Percentiles rank a stretch among this genome's conserved stretches.
Evolutionary conservation across 371 early-diverging fungal genomes (phyloP).

Genomic region (Umbelopsis sp.): DNA sequence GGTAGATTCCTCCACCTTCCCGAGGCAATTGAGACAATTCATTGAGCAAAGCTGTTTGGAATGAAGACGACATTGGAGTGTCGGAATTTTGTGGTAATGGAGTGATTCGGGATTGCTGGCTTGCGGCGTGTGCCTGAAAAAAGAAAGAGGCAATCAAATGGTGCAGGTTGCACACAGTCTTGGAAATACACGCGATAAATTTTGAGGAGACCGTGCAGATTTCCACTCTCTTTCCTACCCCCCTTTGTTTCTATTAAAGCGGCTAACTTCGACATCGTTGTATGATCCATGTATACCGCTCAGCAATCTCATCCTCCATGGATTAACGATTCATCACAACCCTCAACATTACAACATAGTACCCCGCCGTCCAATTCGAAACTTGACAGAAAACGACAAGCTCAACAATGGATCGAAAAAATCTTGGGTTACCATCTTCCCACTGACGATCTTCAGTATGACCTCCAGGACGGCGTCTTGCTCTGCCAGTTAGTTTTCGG

Average conservation of each 20-base stretch:
- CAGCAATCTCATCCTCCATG: constrained; percentile 9
- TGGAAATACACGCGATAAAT: constrained; percentile 6
- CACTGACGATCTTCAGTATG: constrained; percentile 6
- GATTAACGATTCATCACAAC: background rate
- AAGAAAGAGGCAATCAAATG: constrained; percentile 7
- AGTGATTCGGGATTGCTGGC: constrained; percentile 1
- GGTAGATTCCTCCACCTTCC: background rate
- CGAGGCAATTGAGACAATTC: background rate
- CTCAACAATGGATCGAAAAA: constrained; percentile 15
- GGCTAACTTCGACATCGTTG: background rate
- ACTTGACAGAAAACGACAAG: constrained; percentile 13
- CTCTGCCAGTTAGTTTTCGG: background rate
- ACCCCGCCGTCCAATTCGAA: background rate
- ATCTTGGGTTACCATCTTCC: constrained; percentile 15
- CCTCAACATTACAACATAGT: background rate
- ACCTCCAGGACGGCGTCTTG: constrained; percentile 13
- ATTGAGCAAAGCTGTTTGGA: background rate
- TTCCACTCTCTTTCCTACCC: background rate
- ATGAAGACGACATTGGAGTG: background rate
- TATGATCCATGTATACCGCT: constrained; percentile 13
- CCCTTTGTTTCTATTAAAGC: constrained; percentile 3
- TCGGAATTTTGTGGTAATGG: background rate
- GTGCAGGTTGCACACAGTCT: constrained; percentile 8
- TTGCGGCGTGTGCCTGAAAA: constrained; percentile 19
- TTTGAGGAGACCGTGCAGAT: constrained; percentile 18